Conservation (phyloP, 208 protist species). For the Blastocrithidia nonstop region DNA sequence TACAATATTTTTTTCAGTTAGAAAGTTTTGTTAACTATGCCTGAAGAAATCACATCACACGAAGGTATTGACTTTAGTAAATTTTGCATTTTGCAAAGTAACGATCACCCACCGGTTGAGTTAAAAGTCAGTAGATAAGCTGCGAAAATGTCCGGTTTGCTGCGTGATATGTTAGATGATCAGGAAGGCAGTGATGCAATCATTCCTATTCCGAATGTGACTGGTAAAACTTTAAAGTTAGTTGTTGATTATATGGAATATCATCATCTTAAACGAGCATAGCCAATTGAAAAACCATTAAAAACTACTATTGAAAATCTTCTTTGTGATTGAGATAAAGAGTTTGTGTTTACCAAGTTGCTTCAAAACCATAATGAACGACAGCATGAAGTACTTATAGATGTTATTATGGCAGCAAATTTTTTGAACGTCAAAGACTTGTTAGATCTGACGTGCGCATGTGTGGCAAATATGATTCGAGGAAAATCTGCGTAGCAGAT, state of each 20-base stretch:
- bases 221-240: slow-evolving; percentile 65
- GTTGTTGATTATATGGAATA: slow-evolving; percentile 92
- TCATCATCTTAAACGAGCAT: slow-evolving; percentile 68
- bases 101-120: slow-evolving; percentile 66
- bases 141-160: slow-evolving; percentile 73
- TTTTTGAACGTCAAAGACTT: slow-evolving; percentile 90
- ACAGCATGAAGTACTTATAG: slow-evolving; percentile 83
- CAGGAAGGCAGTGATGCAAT: slow-evolving; percentile 52
- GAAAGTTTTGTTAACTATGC: slow-evolving; percentile 32
- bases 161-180: slow-evolving; percentile 87
- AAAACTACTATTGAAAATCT: slow-evolving; percentile 74
- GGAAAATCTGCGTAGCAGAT: slow-evolving; percentile 91
- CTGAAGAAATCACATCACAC: slow-evolving; percentile 24
- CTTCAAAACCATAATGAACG: slow-evolving; percentile 66
- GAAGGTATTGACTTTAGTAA: slow-evolving; percentile 67
- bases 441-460: slow-evolving; percentile 88
- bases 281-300: slow-evolving; percentile 77
- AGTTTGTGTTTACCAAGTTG: slow-evolving; percentile 70
- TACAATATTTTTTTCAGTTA: no score
- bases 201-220: slow-evolving; percentile 88
- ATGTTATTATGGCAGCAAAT: slow-evolving; percentile 90
- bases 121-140: slow-evolving; percentile 73
- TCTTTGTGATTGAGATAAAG: slow-evolving; percentile 78
- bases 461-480: slow-evolving; percentile 88
- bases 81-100: slow-evolving; percentile 78